Percentiles rank a stretch among this genome's conserved stretches.
These are phyloP conservation scores for Pyrenula aspistea DNA, from an alignment of 495 filamentous ascomycete genomes.

Conservation along the genomic window DNA sequence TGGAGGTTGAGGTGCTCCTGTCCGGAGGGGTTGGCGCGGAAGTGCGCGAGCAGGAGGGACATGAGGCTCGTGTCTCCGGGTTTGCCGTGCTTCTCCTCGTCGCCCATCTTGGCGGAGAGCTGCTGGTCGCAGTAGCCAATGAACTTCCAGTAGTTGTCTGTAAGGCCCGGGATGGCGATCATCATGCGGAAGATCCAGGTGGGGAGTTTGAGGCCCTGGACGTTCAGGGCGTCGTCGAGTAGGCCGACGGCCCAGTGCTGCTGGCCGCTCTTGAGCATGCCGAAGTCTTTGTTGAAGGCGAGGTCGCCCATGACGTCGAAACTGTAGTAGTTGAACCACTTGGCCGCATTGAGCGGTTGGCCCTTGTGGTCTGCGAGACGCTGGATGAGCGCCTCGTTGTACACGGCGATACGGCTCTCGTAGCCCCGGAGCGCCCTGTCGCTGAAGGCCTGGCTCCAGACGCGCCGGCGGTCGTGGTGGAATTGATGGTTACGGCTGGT, in stretches of 20 bases:
- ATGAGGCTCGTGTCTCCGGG: conserved; percentile 7
- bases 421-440: conserved; percentile 23
- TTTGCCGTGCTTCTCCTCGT: conserved; percentile 8
- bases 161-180: conserved; percentile 14
- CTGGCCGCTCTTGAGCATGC: conserved; percentile 24
- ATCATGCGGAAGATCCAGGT: conserved; percentile 27
- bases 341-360: conserved; percentile 21
- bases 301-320: conserved; percentile 44
- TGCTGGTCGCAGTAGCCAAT: conserved; percentile 7
- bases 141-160: conserved; percentile 20
- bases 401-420: conserved; percentile 15
- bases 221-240: conserved; percentile 18
- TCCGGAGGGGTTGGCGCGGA: too few species aligned
- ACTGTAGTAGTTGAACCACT: conserved; percentile 32
- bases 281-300: conserved; percentile 33
- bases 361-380: conserved; percentile 7
- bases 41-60: too few species aligned
- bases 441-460: conserved; percentile 30
- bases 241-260: conserved; percentile 19
- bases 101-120: conserved; percentile 10
- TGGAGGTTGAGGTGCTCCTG: too few species aligned
- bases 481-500: conserved; percentile 18
- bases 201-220: conserved; percentile 21
- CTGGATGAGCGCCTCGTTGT: conserved; percentile 15
- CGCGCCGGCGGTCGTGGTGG: conserved; percentile 23